phyloP scores from a whole-genome alignment of 78 protist species.

The Dictyostelium discoideum region DNA sequence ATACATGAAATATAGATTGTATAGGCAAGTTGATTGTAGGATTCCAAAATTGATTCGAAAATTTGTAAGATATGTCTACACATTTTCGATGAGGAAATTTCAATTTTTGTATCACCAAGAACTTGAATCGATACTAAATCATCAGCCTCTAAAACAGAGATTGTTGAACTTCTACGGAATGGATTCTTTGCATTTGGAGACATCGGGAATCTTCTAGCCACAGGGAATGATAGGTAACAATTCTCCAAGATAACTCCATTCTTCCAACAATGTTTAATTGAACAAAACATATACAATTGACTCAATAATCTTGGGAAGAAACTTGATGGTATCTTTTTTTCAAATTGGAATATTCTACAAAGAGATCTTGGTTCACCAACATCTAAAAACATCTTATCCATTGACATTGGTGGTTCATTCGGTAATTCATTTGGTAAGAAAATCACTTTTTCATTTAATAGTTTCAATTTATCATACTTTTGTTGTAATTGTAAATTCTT shows the following conservation, averaged over 20 bases:
- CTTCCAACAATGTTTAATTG: constrained; percentile 34
- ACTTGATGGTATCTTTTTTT: constrained; percentile 29
- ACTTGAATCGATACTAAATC: constrained; percentile 56
- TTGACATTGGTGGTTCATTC: constrained; percentile 32
- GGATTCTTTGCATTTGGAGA: constrained; percentile 19
- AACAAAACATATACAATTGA: constrained; percentile 62
- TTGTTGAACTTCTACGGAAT: constrained; percentile 7
- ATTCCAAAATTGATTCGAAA: constrained; percentile 52
- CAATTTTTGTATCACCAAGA: constrained; percentile 23
- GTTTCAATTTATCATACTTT: background rate
- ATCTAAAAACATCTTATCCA: constrained; percentile 15
- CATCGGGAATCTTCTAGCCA: background rate
- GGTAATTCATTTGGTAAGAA: constrained; percentile 57
- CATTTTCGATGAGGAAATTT: constrained; percentile 62
- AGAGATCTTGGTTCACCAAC: constrained; percentile 2
- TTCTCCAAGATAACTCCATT: constrained; percentile 59
- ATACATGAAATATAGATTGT: constrained; percentile 59
- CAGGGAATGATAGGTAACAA: constrained; percentile 51
- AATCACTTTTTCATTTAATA: constrained; percentile 48
- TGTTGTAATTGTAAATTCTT: constrained; percentile 4
- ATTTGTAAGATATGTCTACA: constrained; percentile 68
- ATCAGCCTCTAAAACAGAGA: constrained; percentile 8
- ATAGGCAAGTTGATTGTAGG: constrained; percentile 31
- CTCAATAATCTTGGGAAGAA: constrained; percentile 28
- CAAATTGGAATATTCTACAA: constrained; percentile 54